phyloP scores from a whole-genome alignment of 2,329 filamentous ascomycete genomes.

The Xylariaceae sp. region DNA sequence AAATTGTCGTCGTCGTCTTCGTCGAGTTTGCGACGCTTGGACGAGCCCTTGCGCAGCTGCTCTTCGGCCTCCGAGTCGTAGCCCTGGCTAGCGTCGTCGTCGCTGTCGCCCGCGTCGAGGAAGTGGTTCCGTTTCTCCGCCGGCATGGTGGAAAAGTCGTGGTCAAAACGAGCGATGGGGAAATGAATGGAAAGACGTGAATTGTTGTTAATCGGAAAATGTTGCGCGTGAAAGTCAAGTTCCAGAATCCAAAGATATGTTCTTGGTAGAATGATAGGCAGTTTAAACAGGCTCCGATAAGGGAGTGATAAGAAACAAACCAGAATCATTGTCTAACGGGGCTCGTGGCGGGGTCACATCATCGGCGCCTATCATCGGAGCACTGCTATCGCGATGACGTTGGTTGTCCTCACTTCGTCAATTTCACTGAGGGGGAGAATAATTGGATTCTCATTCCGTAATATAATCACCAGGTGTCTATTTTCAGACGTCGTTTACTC shows the following conservation, averaged over 20 bases:
- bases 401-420: neutral
- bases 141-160: slow-evolving; percentile 45
- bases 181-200: neutral
- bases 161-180: neutral
- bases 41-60: slow-evolving; percentile 56
- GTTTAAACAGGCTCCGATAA: slow-evolving; percentile 7
- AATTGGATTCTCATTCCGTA: neutral
- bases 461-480: neutral
- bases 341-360: slow-evolving; percentile 13
- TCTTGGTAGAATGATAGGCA: slow-evolving; percentile 4
- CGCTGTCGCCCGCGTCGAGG: slow-evolving; percentile 56
- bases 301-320: slow-evolving; percentile 2
- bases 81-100: slow-evolving; percentile 51
- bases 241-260: neutral
- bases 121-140: slow-evolving; percentile 68
- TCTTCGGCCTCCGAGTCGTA: slow-evolving; percentile 61
- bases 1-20: slow-evolving; percentile 29
- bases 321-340: slow-evolving; percentile 6
- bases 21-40: slow-evolving; percentile 46
- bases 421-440: neutral
- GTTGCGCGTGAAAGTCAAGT: neutral
- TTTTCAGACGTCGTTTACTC: neutral
- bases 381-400: neutral
- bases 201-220: neutral
- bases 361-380: neutral